Base-by-base conservation (phyloP, 2,329 filamentous ascomycete species). In the Ploettnerulaceae sp. region DNA sequence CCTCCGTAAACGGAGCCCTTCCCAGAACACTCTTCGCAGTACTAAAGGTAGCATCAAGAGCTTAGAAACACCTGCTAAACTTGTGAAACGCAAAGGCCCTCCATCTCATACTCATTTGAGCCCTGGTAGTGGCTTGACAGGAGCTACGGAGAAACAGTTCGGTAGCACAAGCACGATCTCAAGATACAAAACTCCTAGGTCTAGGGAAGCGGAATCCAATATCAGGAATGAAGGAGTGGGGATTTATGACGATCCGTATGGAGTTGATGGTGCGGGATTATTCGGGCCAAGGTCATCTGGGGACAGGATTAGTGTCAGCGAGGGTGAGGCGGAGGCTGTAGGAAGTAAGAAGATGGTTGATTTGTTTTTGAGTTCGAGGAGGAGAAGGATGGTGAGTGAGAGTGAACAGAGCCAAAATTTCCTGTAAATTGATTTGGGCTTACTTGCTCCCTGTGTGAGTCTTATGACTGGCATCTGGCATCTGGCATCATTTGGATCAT, bases 261-360 rank as follows among this genome's bases (percentile, higher is more conserved):
- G 44, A 17, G 32, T 33, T 8, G 44, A 58, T 26, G 49, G 46
- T 5, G 32, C 46, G 25, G 51, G 51, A n/a, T 25, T 55, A 42
- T 12, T 44, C 17, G 41, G 37, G 20, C 42, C 24, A 41, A 59
- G 33, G 45, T 61, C 46, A 42, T n/a, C n/a, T n/a, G n/a, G n/a
- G n/a, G n/a, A n/a, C n/a, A 45, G 37, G 15, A 45, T 25, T 9
- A 53, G 44, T 39, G 36, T 45, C 5, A 37, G 51, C 52, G 45
- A 54, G 24, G 21, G 25, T 8, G 63, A 67, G 29, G 59, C 62
- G 0, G 68, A 71, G 47, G 60, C 59, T 0, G 59, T 69, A 49
- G 71, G 71, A 2, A 74, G 73, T 54, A 71, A 71, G 59, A 66
- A 66, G 32, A 77, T 79, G 71, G 74, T 79, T 6, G 74, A 79